Conservation (phyloP, 441 rosid genomes). For the Dalechampia spathulata region DNA sequence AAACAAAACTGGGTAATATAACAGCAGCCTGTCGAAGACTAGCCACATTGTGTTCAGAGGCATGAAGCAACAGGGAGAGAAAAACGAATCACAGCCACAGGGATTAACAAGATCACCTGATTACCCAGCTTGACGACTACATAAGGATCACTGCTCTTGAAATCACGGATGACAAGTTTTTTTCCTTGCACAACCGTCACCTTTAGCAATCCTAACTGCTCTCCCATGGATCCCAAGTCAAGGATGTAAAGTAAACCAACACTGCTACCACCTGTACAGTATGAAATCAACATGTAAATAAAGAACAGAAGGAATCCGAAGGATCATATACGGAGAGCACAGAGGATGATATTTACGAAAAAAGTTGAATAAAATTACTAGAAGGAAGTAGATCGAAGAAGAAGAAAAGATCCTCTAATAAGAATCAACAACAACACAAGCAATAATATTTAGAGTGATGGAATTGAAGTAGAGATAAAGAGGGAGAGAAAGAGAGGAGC, state of each 20-base stretch:
- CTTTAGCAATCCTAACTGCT: conserved; percentile 57
- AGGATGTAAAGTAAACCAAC: neutral
- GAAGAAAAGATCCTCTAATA: neutral
- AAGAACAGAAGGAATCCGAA: no score
- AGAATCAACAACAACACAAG: neutral
- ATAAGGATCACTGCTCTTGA: conserved; percentile 96
- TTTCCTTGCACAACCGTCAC: conserved; percentile 74
- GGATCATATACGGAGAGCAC: no score
- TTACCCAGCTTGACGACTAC: conserved; percentile 75
- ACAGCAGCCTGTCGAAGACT: no score
- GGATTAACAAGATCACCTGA: conserved; percentile 41
- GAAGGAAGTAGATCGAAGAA: neutral
- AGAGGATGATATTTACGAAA: no score
- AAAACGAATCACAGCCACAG: neutral
- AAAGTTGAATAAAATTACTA: no score
- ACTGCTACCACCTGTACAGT: neutral
- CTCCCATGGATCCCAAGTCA: conserved; percentile 42
- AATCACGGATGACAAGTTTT: conserved; percentile 77
- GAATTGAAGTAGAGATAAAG: no score
- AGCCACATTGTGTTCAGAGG: no score
- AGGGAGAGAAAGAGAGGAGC: neutral
- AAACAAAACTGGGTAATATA: no score
- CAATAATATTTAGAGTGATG: no score
- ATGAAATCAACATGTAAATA: neutral
- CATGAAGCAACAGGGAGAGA: neutral